Conservation (phyloP, 1,284 basidiomycete genomes). For the Cutaneotrichosporon sp. region DNA sequence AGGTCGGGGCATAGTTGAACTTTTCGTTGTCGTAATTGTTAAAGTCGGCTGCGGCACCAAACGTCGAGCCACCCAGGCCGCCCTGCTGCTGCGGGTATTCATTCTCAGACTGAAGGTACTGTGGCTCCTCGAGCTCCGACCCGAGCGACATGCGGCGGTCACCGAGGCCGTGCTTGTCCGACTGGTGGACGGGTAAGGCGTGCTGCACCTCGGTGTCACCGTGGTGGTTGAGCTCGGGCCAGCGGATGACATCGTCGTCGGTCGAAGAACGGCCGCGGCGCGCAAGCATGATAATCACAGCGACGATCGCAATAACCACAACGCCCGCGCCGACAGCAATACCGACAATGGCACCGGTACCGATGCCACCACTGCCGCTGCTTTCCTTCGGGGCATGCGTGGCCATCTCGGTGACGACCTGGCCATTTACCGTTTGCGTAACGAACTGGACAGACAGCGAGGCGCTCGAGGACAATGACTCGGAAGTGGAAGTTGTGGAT, state of each 20-base stretch:
- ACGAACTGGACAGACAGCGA: constrained; percentile 22
- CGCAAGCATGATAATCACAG: constrained; percentile 39
- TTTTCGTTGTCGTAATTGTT: constrained; percentile 6
- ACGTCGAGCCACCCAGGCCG: constrained; percentile 29
- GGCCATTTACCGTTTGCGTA: constrained; percentile 16
- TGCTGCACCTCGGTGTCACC: constrained; percentile 49
- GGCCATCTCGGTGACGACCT: constrained; percentile 13
- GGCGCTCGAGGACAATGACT: neutral
- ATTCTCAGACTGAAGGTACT: constrained; percentile 17
- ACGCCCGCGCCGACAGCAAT: constrained; percentile 47
- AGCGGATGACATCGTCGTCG: constrained; percentile 52
- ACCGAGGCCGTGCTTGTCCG: constrained; percentile 33
- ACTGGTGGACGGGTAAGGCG: constrained; percentile 48
- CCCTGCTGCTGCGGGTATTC: neutral
- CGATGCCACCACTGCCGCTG: constrained; percentile 23
- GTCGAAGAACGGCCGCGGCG: constrained; percentile 41
- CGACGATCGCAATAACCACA: constrained; percentile 40
- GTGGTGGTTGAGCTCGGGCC: constrained; percentile 53
- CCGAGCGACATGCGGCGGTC: constrained; percentile 28
- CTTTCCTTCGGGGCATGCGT: constrained; percentile 9
- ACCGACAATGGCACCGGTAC: constrained; percentile 49
- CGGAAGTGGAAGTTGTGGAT: neutral
- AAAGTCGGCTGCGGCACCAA: constrained; percentile 8
- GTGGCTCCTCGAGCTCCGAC: constrained; percentile 36
- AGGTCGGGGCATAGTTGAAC: constrained; percentile 10